Base-by-base conservation (phyloP, 768 basidiomycete species). In the Lactarius pseudohatsudake region DNA sequence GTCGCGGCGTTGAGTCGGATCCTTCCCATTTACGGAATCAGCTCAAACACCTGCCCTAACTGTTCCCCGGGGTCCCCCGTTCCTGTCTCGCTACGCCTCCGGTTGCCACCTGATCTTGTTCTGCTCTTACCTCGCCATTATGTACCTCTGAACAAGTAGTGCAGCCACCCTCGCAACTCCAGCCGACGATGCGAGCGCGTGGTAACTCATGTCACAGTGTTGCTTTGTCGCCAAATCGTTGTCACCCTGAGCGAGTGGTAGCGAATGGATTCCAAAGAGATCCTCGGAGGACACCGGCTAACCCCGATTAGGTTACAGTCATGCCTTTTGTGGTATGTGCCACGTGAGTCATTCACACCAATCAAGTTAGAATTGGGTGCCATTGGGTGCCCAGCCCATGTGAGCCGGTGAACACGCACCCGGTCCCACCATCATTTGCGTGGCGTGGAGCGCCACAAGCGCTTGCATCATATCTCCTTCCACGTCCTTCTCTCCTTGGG, bases 1-100 rank as follows among this genome's bases (percentile, higher is more conserved):
- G 70, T 68, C 72, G 71, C 72, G 73, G 73, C 73, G 70, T 73
- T 74, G 72, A 75, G 67, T 68, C 67, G 66, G 69, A 64, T 65
- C 67, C 69, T 71, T 73, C 65, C 70, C 74, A 68, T 62, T 68
- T 74, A 69, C 61, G 69, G 74, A 53, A 55, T 28, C 28, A 28
- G 2, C 56, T 38, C 61, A 69, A 66, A 64, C 66, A 66, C 73
- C 32, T 64, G 28, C 50, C 50, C 50, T 53, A 53, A 41, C 58
- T 20, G 50, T 55, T 43, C 4, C 53, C 64, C 22, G 50, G 16
- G 64, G 40, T 20, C 32, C 64, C 73, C 64, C 69, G 72, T 71
- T 70, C 73, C 72, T 72, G 68, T 69, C 69, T 70, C 72, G 71
- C 72, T 71, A 70, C 70, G 70, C 72, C 74, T 65, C 65, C 61